Conservation (phyloP, 768 basidiomycete genomes). For the Clitopilus passeckerianus region DNA sequence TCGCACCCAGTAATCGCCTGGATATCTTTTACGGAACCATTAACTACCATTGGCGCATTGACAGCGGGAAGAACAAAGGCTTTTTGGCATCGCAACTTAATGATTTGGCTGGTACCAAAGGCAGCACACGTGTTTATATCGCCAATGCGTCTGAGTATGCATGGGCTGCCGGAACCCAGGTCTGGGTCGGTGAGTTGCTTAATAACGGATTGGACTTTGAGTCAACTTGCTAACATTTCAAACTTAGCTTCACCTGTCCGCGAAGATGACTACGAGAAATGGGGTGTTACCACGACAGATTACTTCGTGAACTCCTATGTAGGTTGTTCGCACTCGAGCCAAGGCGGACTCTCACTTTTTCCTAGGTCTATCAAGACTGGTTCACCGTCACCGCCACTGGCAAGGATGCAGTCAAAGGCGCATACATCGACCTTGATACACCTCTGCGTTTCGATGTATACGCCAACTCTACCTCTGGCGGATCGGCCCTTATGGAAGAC, state of each 20-base stretch:
- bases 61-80: background rate
- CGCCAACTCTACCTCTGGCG: conserved; percentile 3
- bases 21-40: conserved; percentile 2
- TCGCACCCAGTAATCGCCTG: conserved; percentile 5
- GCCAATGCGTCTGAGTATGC: background rate
- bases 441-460: conserved; percentile 9
- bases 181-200: background rate
- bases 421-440: conserved; percentile 5
- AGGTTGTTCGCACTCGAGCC: background rate
- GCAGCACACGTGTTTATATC: background rate
- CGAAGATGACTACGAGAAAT: background rate
- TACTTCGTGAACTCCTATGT: conserved; percentile 1
- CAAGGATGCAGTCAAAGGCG: background rate
- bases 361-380: conserved; percentile 5
- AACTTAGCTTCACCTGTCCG: background rate
- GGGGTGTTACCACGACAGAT: background rate
- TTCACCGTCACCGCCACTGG: conserved; percentile 2
- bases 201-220: too few relatives aligned
- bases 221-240: too few relatives aligned
- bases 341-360: background rate
- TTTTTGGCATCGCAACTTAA: background rate
- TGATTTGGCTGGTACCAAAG: background rate
- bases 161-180: background rate
- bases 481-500: conserved; percentile 3
- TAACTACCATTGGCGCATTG: conserved; percentile 6